phyloP scores from a whole-genome alignment of 352 stramenopile genomes.

The Phytopythium oedochilum region DNA sequence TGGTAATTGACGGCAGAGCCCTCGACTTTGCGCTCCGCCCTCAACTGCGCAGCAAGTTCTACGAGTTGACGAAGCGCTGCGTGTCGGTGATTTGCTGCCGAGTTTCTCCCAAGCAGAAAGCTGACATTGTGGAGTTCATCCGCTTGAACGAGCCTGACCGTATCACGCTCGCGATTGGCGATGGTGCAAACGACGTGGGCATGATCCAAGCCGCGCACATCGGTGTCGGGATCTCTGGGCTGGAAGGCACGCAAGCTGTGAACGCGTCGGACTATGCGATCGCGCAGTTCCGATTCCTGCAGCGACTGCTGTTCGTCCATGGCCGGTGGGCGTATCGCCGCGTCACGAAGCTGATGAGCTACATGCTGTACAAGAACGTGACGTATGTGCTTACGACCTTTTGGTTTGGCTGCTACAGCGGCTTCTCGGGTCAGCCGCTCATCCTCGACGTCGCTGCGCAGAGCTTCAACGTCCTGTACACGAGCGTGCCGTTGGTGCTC shows the following conservation, averaged over 20 bases:
- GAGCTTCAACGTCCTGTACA: slow-evolving; percentile 84
- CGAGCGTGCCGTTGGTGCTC: slow-evolving; percentile 64
- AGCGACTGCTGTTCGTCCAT: slow-evolving; percentile 90
- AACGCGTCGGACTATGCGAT: slow-evolving; percentile 94
- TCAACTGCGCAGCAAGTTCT: slow-evolving; percentile 49
- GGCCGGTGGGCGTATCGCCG: slow-evolving; percentile 91
- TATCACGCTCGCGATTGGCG: slow-evolving; percentile 91
- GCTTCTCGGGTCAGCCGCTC: slow-evolving; percentile 74
- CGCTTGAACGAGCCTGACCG: slow-evolving; percentile 59
- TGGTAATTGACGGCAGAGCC: slow-evolving; percentile 93
- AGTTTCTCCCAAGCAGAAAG: slow-evolving; percentile 87
- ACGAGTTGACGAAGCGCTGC: slow-evolving; percentile 65
- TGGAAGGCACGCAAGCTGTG: slow-evolving; percentile 91
- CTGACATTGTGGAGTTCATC: slow-evolving; percentile 76
- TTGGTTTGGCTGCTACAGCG: slow-evolving; percentile 78
- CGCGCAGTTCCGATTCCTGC: slow-evolving; percentile 92
- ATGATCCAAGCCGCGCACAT: slow-evolving; percentile 94
- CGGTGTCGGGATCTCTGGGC: slow-evolving; percentile 90
- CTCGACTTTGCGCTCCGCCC: slow-evolving; percentile 68
- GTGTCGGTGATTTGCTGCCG: slow-evolving; percentile 85
- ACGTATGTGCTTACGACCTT: slow-evolving; percentile 82
- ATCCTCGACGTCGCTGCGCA: slow-evolving; percentile 76
- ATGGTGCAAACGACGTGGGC: slow-evolving; percentile 95
- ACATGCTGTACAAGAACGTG: slow-evolving; percentile 96
- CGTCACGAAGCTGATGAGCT: slow-evolving; percentile 90